These are phyloP conservation scores for Lecanoromycetidae sp. DNA, from an alignment of 2,329 filamentous ascomycete genomes.

Conservation along the genomic window DNA sequence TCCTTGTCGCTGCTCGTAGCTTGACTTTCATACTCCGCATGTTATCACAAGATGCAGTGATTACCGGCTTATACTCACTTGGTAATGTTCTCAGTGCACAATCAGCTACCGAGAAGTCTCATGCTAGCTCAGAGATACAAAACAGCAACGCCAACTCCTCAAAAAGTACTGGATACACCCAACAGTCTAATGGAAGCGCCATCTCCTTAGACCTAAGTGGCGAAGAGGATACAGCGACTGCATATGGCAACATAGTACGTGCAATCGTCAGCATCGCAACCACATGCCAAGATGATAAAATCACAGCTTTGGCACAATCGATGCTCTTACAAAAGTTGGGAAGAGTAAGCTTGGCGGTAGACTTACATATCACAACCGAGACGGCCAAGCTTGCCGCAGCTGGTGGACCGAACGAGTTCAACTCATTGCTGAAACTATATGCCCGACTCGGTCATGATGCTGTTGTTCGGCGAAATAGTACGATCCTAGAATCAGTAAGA, in stretches of 20 bases:
- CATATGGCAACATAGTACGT: constrained; percentile 83
- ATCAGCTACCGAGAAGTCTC: constrained; percentile 37
- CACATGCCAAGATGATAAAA: constrained; percentile 74
- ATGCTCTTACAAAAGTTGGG: constrained; percentile 95
- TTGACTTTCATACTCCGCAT: constrained; percentile 69
- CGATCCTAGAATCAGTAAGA: constrained; percentile 60
- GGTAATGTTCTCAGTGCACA: constrained; percentile 83
- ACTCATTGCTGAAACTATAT: constrained; percentile 73
- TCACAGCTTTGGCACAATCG: constrained; percentile 81
- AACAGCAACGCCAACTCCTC: constrained; percentile 19
- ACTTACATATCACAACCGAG: constrained; percentile 74
- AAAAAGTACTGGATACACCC: constrained; percentile 20
- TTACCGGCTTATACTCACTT: constrained; percentile 91
- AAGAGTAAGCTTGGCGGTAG: constrained; percentile 67
- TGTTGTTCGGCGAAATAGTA: constrained; percentile 53
- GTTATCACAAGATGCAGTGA: constrained; percentile 82
- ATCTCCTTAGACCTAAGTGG: constrained; percentile 65
- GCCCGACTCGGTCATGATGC: constrained; percentile 62
- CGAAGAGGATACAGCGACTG: constrained; percentile 64
- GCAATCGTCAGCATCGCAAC: constrained; percentile 84
- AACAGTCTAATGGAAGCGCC: constrained; percentile 55
- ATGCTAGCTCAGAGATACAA: constrained; percentile 20
- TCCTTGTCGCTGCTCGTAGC: constrained; percentile 69
- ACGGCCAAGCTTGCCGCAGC: constrained; percentile 65
- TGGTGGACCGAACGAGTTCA: constrained; percentile 71